Percentiles rank a stretch among this genome's conserved stretches.
phyloP scores from a whole-genome alignment of 495 filamentous ascomycete genomes.

The Trichoderma reesei region DNA sequence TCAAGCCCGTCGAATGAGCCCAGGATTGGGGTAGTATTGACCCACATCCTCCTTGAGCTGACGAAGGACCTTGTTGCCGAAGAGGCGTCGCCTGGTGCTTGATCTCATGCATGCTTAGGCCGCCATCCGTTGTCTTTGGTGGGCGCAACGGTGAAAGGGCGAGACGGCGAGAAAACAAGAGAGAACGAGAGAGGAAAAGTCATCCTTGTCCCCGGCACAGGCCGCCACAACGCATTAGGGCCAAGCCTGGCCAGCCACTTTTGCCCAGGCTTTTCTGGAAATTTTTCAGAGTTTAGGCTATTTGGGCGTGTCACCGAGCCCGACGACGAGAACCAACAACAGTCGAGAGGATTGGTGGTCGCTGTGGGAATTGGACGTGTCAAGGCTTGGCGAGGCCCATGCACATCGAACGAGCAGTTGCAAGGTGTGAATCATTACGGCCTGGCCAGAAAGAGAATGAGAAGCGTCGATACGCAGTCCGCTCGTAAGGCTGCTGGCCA shows the following conservation, averaged over 20 bases:
- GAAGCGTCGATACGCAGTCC: neutral
- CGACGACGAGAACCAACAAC: neutral
- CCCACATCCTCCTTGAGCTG: conserved; percentile 4
- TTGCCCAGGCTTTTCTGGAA: conserved; percentile 4
- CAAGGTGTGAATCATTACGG: neutral
- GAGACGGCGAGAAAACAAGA: neutral
- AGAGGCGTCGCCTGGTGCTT: conserved; percentile 3
- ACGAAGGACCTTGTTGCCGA: conserved; percentile 5
- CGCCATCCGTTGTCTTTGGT: neutral
- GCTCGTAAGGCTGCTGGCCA: neutral
- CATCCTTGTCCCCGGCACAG: neutral
- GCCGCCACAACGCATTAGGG: neutral
- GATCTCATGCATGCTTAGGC: conserved; percentile 7
- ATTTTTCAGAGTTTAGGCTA: conserved; percentile 6
- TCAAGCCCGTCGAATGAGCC: neutral
- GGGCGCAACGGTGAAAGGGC: neutral
- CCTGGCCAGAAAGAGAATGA: neutral
- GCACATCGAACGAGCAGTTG: neutral
- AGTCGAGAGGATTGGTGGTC: neutral
- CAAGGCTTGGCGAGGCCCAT: neutral
- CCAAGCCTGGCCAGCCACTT: neutral
- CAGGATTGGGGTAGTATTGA: conserved; percentile 3
- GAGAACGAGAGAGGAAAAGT: neutral
- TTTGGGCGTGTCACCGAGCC: neutral
- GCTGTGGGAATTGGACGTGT: neutral